Evolutionary conservation across 176 grass and related monocot genomes (phyloP).

Genomic region (Oryza meridionalis): DNA sequence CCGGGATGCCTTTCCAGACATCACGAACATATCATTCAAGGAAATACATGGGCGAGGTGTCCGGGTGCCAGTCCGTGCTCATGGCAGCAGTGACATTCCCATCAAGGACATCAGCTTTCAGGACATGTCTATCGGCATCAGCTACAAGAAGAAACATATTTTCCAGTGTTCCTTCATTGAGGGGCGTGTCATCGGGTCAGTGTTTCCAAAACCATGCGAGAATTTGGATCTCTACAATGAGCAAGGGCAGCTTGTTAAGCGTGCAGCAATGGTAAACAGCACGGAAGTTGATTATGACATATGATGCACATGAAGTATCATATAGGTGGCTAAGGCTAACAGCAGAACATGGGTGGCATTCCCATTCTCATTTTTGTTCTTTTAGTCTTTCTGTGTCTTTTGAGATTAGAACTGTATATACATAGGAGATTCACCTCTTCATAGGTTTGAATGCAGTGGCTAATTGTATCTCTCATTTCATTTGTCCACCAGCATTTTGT

Average conservation of each 20-base stretch:
- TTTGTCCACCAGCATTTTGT: slow-evolving; percentile 10
- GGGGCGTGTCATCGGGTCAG: slow-evolving; percentile 60
- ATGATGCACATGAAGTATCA: slow-evolving; percentile 46
- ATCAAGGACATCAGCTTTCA: slow-evolving; percentile 71
- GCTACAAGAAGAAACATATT: slow-evolving; percentile 97
- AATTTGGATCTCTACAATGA: slow-evolving; percentile 70
- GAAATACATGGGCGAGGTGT: slow-evolving; percentile 75
- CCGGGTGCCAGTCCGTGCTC: slow-evolving; percentile 82
- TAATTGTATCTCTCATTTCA: slow-evolving; percentile 37
- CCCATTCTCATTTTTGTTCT: not conserved
- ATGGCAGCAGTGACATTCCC: slow-evolving; percentile 80
- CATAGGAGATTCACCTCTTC: slow-evolving; percentile 37
- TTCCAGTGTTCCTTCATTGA: slow-evolving; percentile 84
- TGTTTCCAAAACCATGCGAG: slow-evolving; percentile 81
- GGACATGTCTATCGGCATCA: slow-evolving; percentile 80
- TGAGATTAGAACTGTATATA: slow-evolving; percentile 45
- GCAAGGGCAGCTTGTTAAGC: slow-evolving; percentile 64
- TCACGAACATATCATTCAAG: slow-evolving; percentile 69
- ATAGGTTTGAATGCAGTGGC: slow-evolving; percentile 26
- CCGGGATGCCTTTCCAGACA: slow-evolving; percentile 57
- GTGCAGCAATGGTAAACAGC: slow-evolving; percentile 44
- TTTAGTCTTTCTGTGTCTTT: slow-evolving; percentile 5
- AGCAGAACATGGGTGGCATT: not conserved
- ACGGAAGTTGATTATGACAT: slow-evolving; percentile 87
- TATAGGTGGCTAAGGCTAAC: not conserved